Conservation (phyloP, 139 green algal genomes). For the Chlorella sp. region DNA sequence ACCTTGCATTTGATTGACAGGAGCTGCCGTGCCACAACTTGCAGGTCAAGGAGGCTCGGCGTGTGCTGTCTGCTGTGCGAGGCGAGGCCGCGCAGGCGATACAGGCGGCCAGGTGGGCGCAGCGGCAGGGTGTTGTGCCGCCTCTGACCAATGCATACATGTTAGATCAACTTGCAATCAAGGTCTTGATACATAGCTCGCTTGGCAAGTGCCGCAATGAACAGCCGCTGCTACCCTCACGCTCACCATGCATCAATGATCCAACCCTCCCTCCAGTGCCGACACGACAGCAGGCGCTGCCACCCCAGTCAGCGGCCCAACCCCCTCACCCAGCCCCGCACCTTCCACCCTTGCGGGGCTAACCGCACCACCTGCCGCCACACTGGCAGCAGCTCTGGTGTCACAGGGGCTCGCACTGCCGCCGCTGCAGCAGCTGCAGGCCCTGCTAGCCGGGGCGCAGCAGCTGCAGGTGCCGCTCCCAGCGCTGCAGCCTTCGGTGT, state of each 20-base stretch:
- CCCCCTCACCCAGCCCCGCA: too few relatives aligned
- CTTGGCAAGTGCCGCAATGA: too few relatives aligned
- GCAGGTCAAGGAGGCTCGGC: conserved; percentile 35
- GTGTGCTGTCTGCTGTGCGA: conserved; percentile 37
- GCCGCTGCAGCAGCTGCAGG: neutral
- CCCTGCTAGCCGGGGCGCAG: neutral
- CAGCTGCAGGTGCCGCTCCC: neutral
- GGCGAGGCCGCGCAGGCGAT: conserved; percentile 30
- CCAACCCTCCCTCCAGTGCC: too few relatives aligned
- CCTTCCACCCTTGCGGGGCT: too few relatives aligned
- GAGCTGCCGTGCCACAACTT: too few relatives aligned
- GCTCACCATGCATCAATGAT: neutral
- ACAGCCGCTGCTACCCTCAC: too few relatives aligned
- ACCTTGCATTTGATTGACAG: too few relatives aligned
- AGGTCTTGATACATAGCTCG: too few relatives aligned
- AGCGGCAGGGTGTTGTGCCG: too few relatives aligned
- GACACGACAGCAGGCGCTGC: neutral
- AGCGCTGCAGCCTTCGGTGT: neutral
- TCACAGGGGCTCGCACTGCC: neutral
- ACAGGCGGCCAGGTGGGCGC: neutral
- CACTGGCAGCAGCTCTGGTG: neutral
- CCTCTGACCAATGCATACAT: too few relatives aligned
- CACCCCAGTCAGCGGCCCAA: too few relatives aligned
- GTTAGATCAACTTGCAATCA: too few relatives aligned
- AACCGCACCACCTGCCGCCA: neutral